Base-by-base conservation (phyloP, 306 rosid genomes). In the Lupinus albus region DNA sequence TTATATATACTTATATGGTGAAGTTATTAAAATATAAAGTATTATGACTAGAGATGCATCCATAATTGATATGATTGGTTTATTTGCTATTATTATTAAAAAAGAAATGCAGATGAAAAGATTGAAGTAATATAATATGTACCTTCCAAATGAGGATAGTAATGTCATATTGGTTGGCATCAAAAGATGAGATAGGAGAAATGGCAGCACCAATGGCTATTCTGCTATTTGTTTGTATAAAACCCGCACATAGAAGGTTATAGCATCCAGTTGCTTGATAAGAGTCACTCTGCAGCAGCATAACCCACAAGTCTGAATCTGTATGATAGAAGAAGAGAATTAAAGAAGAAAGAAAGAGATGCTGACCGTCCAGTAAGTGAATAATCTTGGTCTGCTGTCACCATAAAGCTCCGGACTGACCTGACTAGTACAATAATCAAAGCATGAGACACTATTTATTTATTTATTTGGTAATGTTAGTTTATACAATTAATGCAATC, bases 331-430 rank as follows among this genome's bases (percentile, higher is more conserved):
- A 4, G 7, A 51, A 50, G 12, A 2, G n/a, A 11, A 17, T 0
- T 20, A 13, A 20, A 12, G 30, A 8, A 17, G 28, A 25, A 25
- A 4, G 28, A 25, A 8, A 16, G 28, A n/a, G 41, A 15, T 42
- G 38, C 94, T 79, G 1, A 93, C 97, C 96, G 99, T 93, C 99
- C 99, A 93, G 15, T 93, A 93, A 17, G 96, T 93, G 82, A 93
- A 93, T 72, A 93, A 79, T 88, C 99, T 79, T 1, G 99, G 99
- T 5, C 92, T 82, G 90, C 74, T 88, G 96, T 93, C 99, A 79
- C 97, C 97, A 80, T 93, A 93, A 64, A 93, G 96, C 96, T 88
- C 97, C 94, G 99, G 99, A 93, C 99, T 93, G 88, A 88, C 99
- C 99, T 93, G 97, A 88, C 97, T 93, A 88, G 97, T 89, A 77